phyloP scores from a whole-genome alignment of 208 protist genomes.

The Trypanosoma brucei region DNA sequence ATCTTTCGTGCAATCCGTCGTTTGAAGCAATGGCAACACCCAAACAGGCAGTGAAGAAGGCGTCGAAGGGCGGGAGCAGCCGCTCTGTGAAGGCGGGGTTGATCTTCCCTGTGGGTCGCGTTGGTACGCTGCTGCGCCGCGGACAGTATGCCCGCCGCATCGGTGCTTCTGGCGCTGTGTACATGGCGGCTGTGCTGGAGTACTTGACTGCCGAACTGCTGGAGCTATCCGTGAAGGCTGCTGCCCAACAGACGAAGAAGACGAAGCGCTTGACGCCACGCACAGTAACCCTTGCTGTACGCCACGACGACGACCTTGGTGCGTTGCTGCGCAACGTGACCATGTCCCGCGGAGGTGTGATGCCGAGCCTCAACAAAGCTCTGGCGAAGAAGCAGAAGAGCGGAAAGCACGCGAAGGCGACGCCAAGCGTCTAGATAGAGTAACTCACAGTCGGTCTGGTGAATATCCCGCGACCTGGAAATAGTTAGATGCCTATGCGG shows the following conservation, averaged over 20 bases:
- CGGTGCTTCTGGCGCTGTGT: constrained; percentile 97
- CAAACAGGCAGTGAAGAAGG: constrained; percentile 62
- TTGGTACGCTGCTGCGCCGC: constrained; percentile 94
- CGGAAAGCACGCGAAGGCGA: constrained; percentile 53
- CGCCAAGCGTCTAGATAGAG: constrained; percentile 41
- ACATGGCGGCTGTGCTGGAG: constrained; percentile 98
- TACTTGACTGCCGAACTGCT: constrained; percentile 92
- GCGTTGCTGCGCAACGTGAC: constrained; percentile 68
- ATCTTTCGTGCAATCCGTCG: neutral
- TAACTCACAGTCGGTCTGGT: neutral
- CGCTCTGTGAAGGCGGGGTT: constrained; percentile 95
- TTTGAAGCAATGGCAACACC: constrained; percentile 48
- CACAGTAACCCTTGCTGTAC: constrained; percentile 71
- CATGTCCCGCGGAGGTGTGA: constrained; percentile 69
- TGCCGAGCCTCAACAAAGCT: constrained; percentile 79
- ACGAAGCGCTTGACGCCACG: constrained; percentile 62
- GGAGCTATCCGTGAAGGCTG: constrained; percentile 81
- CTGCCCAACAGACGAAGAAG: constrained; percentile 63
- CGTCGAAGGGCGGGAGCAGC: constrained; percentile 60
- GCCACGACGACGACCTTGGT: constrained; percentile 78
- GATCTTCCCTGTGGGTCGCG: constrained; percentile 98
- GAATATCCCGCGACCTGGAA: constrained; percentile 3
- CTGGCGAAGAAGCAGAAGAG: constrained; percentile 76
- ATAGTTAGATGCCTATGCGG: neutral
- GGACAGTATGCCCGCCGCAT: constrained; percentile 96